Percentiles rank a stretch among this genome's conserved stretches.
Evolutionary conservation across 257 asterid genomes (phyloP).

Genomic region (Hygrophila difformis): DNA sequence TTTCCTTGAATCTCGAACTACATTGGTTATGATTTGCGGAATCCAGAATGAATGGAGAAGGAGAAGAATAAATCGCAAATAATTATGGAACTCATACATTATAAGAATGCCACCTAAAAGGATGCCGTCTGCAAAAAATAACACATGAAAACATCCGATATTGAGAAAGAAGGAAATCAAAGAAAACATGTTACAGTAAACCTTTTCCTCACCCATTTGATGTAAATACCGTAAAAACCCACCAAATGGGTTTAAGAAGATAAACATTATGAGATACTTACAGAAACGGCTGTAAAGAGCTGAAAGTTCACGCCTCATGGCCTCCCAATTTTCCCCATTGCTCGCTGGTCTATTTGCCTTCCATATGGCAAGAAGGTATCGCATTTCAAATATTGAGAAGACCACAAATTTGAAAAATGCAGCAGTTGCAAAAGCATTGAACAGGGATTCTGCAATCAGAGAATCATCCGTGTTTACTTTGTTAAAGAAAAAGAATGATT

Average conservation of each 20-base stretch:
- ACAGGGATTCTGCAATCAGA: constrained; percentile 66
- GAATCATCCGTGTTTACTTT: too few species aligned
- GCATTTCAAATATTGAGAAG: constrained; percentile 96
- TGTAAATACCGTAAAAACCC: too few species aligned
- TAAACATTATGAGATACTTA: constrained; percentile 34
- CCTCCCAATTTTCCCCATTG: constrained; percentile 90
- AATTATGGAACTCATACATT: constrained; percentile 87
- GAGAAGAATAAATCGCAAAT: constrained; percentile 59
- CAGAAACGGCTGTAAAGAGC: constrained; percentile 94
- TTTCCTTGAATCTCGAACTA: constrained; percentile 82
- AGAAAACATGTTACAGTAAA: not conserved
- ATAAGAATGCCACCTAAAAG: constrained; percentile 82
- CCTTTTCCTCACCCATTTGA: too few species aligned
- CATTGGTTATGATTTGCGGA: constrained; percentile 75
- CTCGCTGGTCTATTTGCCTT: constrained; percentile 74
- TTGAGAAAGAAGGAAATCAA: not conserved
- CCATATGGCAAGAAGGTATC: constrained; percentile 96
- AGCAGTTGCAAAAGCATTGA: constrained; percentile 96
- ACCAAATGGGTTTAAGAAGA: too few species aligned
- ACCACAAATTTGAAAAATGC: constrained; percentile 98
- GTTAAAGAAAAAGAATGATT: too few species aligned
- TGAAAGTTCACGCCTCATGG: constrained; percentile 93
- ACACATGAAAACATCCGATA: constrained; percentile 6
- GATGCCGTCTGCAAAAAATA: constrained; percentile 73
- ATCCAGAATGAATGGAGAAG: constrained; percentile 91